Percentiles rank a stretch among this genome's conserved stretches.
Conservation (phyloP, 1,284 basidiomycete genomes). For the Thecaphora frezii region DNA sequence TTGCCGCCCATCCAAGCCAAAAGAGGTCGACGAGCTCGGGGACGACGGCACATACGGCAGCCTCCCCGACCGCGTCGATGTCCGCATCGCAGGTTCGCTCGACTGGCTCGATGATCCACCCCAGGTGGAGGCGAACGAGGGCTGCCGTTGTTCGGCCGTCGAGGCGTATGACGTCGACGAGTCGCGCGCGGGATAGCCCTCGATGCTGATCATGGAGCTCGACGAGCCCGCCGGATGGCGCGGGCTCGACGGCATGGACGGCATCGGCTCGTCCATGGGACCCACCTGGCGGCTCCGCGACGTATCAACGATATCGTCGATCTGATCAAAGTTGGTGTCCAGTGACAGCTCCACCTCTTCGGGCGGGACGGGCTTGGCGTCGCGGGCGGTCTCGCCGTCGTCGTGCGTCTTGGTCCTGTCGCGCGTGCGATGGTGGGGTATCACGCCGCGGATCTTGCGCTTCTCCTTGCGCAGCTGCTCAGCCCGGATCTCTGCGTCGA, state of each 20-base stretch:
- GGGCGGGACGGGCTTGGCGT: constrained; percentile 10
- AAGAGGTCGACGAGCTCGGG: constrained; percentile 3
- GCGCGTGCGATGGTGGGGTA: background rate
- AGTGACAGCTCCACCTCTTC: constrained; percentile 60
- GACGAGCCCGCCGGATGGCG: constrained; percentile 1
- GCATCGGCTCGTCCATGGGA: constrained; percentile 17
- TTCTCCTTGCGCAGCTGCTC: constrained; percentile 1
- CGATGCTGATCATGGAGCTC: constrained; percentile 21
- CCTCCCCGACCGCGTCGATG: constrained; percentile 1
- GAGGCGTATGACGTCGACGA: constrained; percentile 21
- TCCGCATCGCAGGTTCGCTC: constrained; percentile 18
- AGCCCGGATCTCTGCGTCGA: constrained; percentile 14
- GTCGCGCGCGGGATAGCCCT: constrained; percentile 14
- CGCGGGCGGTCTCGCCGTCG: constrained; percentile 15
- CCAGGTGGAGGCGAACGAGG: constrained; percentile 16
- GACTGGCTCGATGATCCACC: constrained; percentile 15
- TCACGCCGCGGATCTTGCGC: background rate
- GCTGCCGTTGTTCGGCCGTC: constrained; percentile 12
- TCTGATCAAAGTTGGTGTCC: constrained; percentile 76
- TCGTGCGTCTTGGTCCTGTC: constrained; percentile 9
- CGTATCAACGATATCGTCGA: constrained; percentile 78
- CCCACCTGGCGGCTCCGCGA: constrained; percentile 24
- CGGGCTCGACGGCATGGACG: constrained; percentile 14
- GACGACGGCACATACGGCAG: constrained; percentile 10
- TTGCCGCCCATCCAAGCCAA: constrained; percentile 16